Conservation (phyloP, 2,329 filamentous ascomycete species). For the Penicillium sp. region DNA sequence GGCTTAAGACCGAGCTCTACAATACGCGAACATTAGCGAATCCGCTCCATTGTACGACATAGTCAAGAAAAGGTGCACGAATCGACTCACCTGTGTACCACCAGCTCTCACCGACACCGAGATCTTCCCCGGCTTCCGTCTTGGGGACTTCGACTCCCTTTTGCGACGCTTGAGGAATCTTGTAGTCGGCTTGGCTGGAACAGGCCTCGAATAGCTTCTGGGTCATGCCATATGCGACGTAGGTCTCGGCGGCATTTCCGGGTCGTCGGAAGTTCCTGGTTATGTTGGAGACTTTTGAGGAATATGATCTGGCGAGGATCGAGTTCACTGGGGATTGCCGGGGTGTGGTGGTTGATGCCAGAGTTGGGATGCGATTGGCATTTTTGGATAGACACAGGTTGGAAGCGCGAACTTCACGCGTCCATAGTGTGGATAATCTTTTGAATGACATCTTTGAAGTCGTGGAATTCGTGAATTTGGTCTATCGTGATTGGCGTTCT, state of each 20-base stretch:
- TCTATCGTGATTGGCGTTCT: conserved; percentile 13
- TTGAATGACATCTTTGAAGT: conserved; percentile 25
- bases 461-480: conserved; percentile 9
- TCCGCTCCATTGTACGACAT: neutral
- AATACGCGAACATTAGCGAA: conserved; percentile 1
- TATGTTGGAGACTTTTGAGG: conserved; percentile 27
- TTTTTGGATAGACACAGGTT: conserved; percentile 21
- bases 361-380: neutral
- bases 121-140: conserved; percentile 76
- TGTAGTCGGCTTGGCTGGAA: conserved; percentile 72
- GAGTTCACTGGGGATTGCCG: conserved; percentile 18
- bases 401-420: conserved; percentile 20
- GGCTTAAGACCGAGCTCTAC: conserved; percentile 75
- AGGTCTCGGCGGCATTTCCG: conserved; percentile 60
- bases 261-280: conserved; percentile 36
- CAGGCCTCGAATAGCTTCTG: conserved; percentile 78
- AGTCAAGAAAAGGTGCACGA: neutral
- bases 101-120: conserved; percentile 72
- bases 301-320: conserved; percentile 10
- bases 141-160: conserved; percentile 68
- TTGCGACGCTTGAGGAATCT: conserved; percentile 66
- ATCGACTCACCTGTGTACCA: conserved; percentile 74
- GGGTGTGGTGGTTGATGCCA: neutral
- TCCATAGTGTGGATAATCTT: conserved; percentile 20
- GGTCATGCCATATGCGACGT: conserved; percentile 77